Evolutionary conservation across 192 early-diverging fungal species (phyloP), one percentile per base, ranked within the genome.

Genomic region (Geranomyces variabilis): DNA sequence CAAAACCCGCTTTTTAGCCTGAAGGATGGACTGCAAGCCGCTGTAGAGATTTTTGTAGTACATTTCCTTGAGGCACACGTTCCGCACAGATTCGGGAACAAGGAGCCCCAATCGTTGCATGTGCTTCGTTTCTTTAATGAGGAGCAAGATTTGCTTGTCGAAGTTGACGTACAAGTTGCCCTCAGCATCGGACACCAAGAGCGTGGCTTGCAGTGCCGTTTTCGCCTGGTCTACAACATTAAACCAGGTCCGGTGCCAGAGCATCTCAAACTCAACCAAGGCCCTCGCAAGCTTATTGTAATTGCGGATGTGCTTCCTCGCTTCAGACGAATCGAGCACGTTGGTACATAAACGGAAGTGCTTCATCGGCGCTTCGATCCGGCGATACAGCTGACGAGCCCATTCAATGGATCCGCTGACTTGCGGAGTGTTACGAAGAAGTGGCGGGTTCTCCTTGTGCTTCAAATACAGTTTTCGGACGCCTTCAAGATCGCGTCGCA

Each of bases 221-320:
- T 88, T 88, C 9, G 86, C 84, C 71, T 84, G 80, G 31, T 89
- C 86, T 13, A 89, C 83, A 55, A 86, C 77, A 46, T 71, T 77
- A 67, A 73, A 83, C 87, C 87, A 89, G 0, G 86, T 76, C 28
- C 75, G 56, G 75, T 89, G 71, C 86, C 86, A 89, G 15, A 89
- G 66, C 47, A 88, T 28, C 61, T 89, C 86, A 67, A 87, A 89
- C 67, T 89, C 87, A 63, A 89, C 84, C 51, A 89, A 67, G 0
- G 86, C 87, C 10, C 87, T 67, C 2, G 87, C 86, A 33, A 89
- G 80, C 60, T 85, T 88, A 70, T 89, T 89, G 83, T 89, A 89
- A 74, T 89, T 88, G 31, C 82, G 77, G 47, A 89, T 86, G 66
- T 89, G 86, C 56, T 88, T 89, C 60, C 85, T 88, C 9, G 86